phyloP scores from a whole-genome alignment of 768 basidiomycete species.

The Macrolepiota albuminosa region DNA sequence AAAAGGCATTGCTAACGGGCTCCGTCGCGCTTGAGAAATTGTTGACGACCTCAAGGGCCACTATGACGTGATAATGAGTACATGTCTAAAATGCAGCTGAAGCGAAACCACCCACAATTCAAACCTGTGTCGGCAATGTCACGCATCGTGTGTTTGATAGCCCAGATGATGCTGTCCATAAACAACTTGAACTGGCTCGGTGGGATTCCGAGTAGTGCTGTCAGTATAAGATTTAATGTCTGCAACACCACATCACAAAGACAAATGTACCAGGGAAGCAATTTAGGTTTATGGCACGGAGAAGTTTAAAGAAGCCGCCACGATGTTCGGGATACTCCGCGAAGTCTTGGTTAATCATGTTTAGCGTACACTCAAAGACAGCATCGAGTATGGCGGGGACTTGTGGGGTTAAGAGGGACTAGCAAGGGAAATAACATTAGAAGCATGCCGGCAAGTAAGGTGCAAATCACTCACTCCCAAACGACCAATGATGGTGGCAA shows the following conservation, averaged over 20 bases:
- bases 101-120: constrained; percentile 47
- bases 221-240: constrained; percentile 6
- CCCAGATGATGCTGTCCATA: constrained; percentile 99
- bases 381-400: constrained; percentile 94
- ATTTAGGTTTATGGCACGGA: constrained; percentile 86
- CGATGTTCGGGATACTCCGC: constrained; percentile 98
- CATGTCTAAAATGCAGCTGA: background rate
- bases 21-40: constrained; percentile 83
- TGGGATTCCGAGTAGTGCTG: constrained; percentile 83
- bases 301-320: constrained; percentile 92
- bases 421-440: constrained; percentile 10
- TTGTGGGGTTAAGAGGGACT: constrained; percentile 89
- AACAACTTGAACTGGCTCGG: constrained; percentile 93
- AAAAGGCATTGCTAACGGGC: constrained; percentile 84
- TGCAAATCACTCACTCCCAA: constrained; percentile 62
- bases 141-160: constrained; percentile 99
- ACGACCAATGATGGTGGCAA: constrained; percentile 88
- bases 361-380: constrained; percentile 93
- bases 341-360: constrained; percentile 99
- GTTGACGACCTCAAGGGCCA: constrained; percentile 91
- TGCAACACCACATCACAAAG: background rate
- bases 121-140: constrained; percentile 93
- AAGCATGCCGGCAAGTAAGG: constrained; percentile 1
- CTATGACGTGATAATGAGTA: constrained; percentile 31
- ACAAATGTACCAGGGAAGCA: constrained; percentile 82